Base-by-base conservation (phyloP, 1,139 yeast species). In the Suhomyces terraborum region DNA sequence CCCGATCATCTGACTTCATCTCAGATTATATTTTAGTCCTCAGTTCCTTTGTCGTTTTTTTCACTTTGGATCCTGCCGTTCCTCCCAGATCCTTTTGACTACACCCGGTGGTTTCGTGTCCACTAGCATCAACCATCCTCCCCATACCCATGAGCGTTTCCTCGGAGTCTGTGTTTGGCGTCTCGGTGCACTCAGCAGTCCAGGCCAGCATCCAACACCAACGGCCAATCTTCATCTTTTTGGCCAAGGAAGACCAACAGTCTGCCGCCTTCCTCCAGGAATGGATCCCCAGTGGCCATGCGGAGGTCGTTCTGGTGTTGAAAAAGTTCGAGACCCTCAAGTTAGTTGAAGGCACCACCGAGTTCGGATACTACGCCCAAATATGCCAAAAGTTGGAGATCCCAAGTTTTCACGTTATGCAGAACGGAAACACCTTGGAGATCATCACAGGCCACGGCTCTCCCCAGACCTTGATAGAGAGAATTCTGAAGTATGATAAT, bases 321-420 rank as follows among this genome's bases (percentile, higher is more conserved):
- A 33, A 43, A 4, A 45, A 52, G 4, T 69, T 68, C 26, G 69
- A 82, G 3, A 66, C 76, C 33, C 60, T 83, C 37, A 66, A 68
- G 48, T 57, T 83, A 27, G 42, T 59, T 1, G 66, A 72, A 32
- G 73, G 65, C n/a, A 62, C 80, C 0, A 54, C 55, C 2, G 82
- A 82, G 46, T 80, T 65, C 48, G 58, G 52, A 1, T 66, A 64
- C 49, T 81, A 84, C 50, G 63, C 69, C 32, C 79, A 76, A 48
- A 61, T 79, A 10, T 79, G 79, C 51, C 75, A 74, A 0, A 65
- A 67, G 22, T 67, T 72, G 25, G 54, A 52, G 1, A 63, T 68
- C 3, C 87, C 83, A 9, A 69, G 78, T 49, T 63, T 76, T 45
- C 77, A 66, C 58, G 65, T 79, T 39, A 67, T 83, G 7, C 61